A percentile compares a stretch with the other conserved stretches of the same genome.
These are phyloP conservation scores for Globisporangium carolinianum DNA, from an alignment of 352 stramenopile species.

Conservation along the genomic window DNA sequence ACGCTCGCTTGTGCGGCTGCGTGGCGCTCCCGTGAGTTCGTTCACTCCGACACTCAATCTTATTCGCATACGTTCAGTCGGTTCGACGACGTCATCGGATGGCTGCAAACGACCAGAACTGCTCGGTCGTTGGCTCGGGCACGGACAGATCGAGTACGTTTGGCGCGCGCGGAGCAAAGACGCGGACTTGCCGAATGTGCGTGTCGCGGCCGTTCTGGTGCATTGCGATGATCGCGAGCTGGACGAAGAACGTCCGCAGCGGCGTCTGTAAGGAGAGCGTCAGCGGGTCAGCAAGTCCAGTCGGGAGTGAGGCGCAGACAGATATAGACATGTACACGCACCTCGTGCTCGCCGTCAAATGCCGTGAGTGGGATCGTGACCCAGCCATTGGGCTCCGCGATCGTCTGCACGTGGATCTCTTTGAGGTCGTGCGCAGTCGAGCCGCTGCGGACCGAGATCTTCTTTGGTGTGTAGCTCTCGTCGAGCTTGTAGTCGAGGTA, in stretches of 20 bases:
- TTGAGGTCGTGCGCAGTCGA: slow-evolving; percentile 95
- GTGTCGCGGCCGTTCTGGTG: slow-evolving; percentile 98
- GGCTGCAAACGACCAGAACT: slow-evolving; percentile 62
- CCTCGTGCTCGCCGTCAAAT: slow-evolving; percentile 45
- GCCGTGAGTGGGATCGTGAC: slow-evolving; percentile 76
- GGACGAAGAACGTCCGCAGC: slow-evolving; percentile 92
- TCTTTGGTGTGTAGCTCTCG: slow-evolving; percentile 98
- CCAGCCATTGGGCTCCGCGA: slow-evolving; percentile 93
- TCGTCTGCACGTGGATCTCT: slow-evolving; percentile 88
- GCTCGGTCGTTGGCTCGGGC: slow-evolving; percentile 48
- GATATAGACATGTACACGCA: background rate
- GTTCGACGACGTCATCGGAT: slow-evolving; percentile 26
- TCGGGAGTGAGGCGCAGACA: background rate
- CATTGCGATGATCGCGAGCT: slow-evolving; percentile 95
- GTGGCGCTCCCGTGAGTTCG: too few species aligned
- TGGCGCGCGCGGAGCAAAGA: slow-evolving; percentile 78
- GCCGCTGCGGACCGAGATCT: slow-evolving; percentile 89
- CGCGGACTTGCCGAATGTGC: slow-evolving; percentile 92
- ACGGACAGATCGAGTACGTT: slow-evolving; percentile 44
- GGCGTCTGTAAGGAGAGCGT: slow-evolving; percentile 4
- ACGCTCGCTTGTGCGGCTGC: too few species aligned
- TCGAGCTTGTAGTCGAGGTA: slow-evolving; percentile 98
- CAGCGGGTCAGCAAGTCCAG: too few species aligned
- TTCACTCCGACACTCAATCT: too few species aligned
- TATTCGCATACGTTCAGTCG: background rate